These are phyloP conservation scores for Persicaria tinctoria DNA, from an alignment of 148 eudicot species.

Conservation along the genomic window DNA sequence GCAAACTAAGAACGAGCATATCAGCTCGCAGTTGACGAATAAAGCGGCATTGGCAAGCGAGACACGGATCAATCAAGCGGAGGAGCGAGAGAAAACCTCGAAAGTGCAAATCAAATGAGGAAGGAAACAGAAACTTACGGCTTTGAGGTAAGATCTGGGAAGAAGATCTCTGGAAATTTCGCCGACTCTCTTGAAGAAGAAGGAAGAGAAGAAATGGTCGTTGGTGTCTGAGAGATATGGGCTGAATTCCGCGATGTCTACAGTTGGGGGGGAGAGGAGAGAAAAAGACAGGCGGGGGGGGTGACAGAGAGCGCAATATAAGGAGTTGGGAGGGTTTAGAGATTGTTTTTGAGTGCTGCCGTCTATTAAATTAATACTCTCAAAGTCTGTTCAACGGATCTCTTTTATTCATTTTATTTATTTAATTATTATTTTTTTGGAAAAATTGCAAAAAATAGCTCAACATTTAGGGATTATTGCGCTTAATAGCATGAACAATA, in stretches of 20 bases:
- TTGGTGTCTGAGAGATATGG: not conserved
- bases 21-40: not conserved
- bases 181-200: too few relatives aligned
- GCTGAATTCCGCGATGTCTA: not conserved
- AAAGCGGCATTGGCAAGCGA: not conserved
- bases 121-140: not conserved
- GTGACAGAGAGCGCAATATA: conserved; percentile 7
- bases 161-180: not conserved
- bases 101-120: not conserved
- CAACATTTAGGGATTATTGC: too few relatives aligned
- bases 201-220: conserved; percentile 5
- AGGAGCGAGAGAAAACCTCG: not conserved
- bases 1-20: not conserved
- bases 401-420: not conserved
- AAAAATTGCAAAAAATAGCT: too few relatives aligned
- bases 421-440: too few relatives aligned
- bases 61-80: not conserved
- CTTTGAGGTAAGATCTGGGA: conserved; percentile 5
- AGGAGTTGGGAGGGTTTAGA: conserved; percentile 2
- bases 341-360: conserved; percentile 1
- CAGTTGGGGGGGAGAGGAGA: not conserved
- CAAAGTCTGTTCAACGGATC: not conserved
- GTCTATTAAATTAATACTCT: conserved; percentile 9
- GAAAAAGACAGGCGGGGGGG: conserved; percentile 4
- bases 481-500: too few relatives aligned